These are phyloP conservation scores for Drechslerella stenobrocha DNA, from an alignment of 2,329 filamentous ascomycete genomes.

Conservation along the genomic window DNA sequence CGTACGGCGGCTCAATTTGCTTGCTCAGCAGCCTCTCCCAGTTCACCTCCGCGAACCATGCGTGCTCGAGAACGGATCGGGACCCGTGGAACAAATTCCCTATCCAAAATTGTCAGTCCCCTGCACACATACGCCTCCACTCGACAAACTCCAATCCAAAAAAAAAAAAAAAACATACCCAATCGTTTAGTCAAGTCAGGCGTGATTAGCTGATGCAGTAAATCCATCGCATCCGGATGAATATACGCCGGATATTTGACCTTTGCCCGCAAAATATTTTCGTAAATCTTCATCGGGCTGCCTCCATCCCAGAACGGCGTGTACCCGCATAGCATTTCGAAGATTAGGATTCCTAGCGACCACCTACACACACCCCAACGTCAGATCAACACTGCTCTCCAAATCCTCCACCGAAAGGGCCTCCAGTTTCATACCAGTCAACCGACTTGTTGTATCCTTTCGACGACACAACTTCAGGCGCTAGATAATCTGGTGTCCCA, in stretches of 20 bases:
- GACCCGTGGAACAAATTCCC: constrained; percentile 91
- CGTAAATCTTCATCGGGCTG: constrained; percentile 98
- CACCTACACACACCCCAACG: constrained; percentile 66
- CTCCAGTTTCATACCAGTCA: constrained; percentile 73
- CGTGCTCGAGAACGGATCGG: constrained; percentile 89
- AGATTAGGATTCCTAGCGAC: constrained; percentile 97
- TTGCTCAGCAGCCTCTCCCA: constrained; percentile 94
- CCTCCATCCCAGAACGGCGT: constrained; percentile 99
- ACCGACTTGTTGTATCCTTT: constrained; percentile 99
- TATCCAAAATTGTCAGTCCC: constrained; percentile 9
- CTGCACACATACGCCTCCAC: too few species aligned
- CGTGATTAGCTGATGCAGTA: constrained; percentile 90
- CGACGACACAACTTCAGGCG: constrained; percentile 96
- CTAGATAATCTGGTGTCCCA: constrained; percentile 95
- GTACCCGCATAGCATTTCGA: constrained; percentile 99
- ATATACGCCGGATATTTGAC: constrained; percentile 98
- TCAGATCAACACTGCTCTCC: constrained; percentile 38
- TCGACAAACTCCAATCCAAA: too few species aligned
- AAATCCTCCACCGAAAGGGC: background rate
- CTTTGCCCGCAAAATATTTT: constrained; percentile 93
- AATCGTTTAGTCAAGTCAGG: constrained; percentile 91
- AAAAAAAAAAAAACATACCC: constrained; percentile 42
- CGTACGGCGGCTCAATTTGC: constrained; percentile 97
- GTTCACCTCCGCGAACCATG: constrained; percentile 96
- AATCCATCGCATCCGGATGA: constrained; percentile 87